Base-by-base conservation (phyloP, 2,329 filamentous ascomycete genomes). In the Botrytis paeoniae region DNA sequence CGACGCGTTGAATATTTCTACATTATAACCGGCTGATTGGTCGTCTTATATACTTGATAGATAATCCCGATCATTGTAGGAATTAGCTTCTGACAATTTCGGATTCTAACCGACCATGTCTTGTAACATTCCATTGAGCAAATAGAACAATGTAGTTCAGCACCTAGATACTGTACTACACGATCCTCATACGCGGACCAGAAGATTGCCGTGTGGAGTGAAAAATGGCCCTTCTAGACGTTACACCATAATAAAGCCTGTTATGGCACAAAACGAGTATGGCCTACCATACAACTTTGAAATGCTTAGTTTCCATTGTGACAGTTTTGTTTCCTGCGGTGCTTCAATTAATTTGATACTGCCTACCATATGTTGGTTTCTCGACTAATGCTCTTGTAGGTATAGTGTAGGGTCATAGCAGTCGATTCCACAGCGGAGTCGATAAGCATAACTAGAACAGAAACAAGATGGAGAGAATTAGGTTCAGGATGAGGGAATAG, bases 381-480 rank as follows among this genome's bases (percentile, higher is more conserved):
- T 66, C 32, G 6, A 39, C 35, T 39, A 39, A 51, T 20, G 37
- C 39, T 25, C n/a, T 22, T 37, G 32, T 66, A 20, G 43, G 22
- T 29, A n/a, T 39, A 22, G 32, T 20, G 37, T 8, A 39, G 22
- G 45, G 45, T 48, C 41, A 61, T 70, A 70, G 54, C 68, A 32
- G 39, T 25, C 8, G 29, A 39, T n/a, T 57, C 32, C 37, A 60
- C 68, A 39, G n/a, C n/a, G 29, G 35, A 29, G 41, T 18, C 12
- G 20, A 43, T 61, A 60, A 41, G 32, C 16, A 57, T 41, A 29
- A 62, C 9, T 70, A 16, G 54, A 39, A 45, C 35, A 35, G 68
- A 70, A 70, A 70, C 57, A 62, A 61, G 22, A n/a, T 61, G 68
- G 54, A 70, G 68, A 43, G 35, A 69, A 59, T 57, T 43, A 37